Evolutionary conservation across 2,329 filamentous ascomycete genomes (phyloP).

Genomic region (Berkeleyomyces rouxiae): DNA sequence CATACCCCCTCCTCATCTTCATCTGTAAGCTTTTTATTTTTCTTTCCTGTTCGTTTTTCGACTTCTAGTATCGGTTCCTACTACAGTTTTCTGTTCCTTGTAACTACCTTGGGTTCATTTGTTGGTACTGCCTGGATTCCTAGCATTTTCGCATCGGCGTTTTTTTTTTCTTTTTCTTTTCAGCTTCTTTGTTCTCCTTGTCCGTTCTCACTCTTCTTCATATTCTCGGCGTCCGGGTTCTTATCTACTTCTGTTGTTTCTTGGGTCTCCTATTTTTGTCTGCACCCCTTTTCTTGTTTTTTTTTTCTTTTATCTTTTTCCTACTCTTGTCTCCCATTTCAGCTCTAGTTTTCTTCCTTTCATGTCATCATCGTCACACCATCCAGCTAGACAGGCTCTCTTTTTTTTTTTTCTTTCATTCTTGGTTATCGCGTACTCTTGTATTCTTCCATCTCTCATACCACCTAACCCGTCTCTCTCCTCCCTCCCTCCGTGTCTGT

Average conservation of each 20-base stretch:
- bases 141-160: not conserved
- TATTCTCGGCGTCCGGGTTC: not conserved
- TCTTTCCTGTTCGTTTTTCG: no score
- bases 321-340: not conserved
- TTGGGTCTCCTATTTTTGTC: no score
- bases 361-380: not conserved
- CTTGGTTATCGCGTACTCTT: conserved; percentile 17
- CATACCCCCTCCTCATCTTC: no score
- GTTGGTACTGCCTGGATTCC: not conserved
- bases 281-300: not conserved
- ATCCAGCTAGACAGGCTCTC: not conserved
- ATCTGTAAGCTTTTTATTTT: not conserved
- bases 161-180: not conserved
- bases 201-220: not conserved
- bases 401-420: not conserved
- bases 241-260: not conserved
- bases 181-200: not conserved
- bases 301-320: not conserved
- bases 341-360: conserved; percentile 3
- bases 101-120: not conserved
- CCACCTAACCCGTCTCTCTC: not conserved
- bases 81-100: not conserved
- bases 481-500: not conserved
- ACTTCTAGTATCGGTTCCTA: not conserved
- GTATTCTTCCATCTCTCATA: conserved; percentile 15